Evolutionary conservation across 2,329 filamentous ascomycete species (phyloP), one percentile per base, ranked within the genome.

Genomic region (Calonectria fujianensis): DNA sequence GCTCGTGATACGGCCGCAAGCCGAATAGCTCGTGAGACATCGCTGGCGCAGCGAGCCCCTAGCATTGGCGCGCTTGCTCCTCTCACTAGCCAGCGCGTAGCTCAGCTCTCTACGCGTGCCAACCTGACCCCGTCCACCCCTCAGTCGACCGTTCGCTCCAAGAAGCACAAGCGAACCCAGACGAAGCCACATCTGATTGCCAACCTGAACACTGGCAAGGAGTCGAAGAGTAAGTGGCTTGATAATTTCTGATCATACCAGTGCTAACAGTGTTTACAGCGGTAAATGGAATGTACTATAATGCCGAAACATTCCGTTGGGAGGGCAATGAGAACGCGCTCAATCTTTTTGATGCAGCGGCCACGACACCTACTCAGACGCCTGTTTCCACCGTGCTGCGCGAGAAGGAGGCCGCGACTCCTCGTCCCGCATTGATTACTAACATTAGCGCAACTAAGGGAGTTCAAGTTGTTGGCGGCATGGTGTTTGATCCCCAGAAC

Each of bases 211-310:
- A 89, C 90, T 50, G 90, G 93, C 75, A 95, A 94, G 80, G 93
- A 95, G 79, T 89, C 94, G 41, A 98, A 96, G 88, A 93, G 95
- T 97, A 89, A 88, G 92, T 77, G 71, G 35, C 39, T 52, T 18
- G 31, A 29, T 16, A 3, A 29, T 24, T 18, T 3, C 41, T 59
- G n/a, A 24, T 29, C 16, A 65, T 73, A 50, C n/a, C n/a, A 13
- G 61, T 72, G 61, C 83, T 87, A 82, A 87, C 79, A 61, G 39
- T 35, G 54, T 54, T 31, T 57, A 37, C 76, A 96, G 95, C 93
- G 82, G 91, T 98, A 75, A 97, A 98, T 85, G 97, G 96, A 77
- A 99, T 99, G 97, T 93, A 92, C 70, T 99, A 98, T 84, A 98
- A 99, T 82, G 95, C 97, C 9, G 88, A 90, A 35, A 94, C 95